Conservation (phyloP, 1,284 basidiomycete genomes). For the Pseudozyma hubeiensis region DNA sequence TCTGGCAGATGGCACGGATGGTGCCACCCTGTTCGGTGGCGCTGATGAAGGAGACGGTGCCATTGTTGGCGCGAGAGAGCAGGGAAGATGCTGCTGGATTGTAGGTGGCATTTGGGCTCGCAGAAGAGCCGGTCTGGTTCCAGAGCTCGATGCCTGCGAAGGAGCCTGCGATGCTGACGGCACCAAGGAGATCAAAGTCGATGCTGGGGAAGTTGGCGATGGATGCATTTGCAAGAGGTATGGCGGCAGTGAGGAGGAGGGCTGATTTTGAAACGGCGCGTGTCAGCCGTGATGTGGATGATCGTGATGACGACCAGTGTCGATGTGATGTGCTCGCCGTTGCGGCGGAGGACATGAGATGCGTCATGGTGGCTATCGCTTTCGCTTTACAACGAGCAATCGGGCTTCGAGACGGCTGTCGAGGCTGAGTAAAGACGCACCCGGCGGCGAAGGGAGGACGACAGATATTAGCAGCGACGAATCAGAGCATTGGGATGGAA, state of each 20-base stretch:
- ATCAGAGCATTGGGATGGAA: conserved; percentile 18
- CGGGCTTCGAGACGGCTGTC: background rate
- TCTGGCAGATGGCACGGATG: conserved; percentile 66
- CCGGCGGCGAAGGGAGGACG: background rate
- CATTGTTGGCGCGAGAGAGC: conserved; percentile 57
- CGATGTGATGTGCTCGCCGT: conserved; percentile 15
- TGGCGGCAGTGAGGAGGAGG: conserved; percentile 25
- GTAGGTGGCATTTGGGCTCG: conserved; percentile 49
- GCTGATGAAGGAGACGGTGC: conserved; percentile 60
- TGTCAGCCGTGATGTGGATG: conserved; percentile 8
- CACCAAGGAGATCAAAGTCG: conserved; percentile 63
- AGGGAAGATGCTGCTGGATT: conserved; percentile 55
- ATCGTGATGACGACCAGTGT: background rate
- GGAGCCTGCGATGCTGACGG: conserved; percentile 59
- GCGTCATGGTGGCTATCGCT: conserved; percentile 6
- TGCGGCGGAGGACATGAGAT: conserved; percentile 1
- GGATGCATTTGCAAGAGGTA: conserved; percentile 27
- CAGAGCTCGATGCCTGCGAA: conserved; percentile 61
- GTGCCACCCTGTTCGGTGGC: conserved; percentile 65
- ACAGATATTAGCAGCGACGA: background rate
- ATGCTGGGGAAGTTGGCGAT: conserved; percentile 55
- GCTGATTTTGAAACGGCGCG: conserved; percentile 28
- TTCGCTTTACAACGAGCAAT: background rate
- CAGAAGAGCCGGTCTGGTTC: conserved; percentile 49
- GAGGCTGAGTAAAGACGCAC: background rate